phyloP scores from a whole-genome alignment of 1,139 yeast species.

The Candida dubliniensis region DNA sequence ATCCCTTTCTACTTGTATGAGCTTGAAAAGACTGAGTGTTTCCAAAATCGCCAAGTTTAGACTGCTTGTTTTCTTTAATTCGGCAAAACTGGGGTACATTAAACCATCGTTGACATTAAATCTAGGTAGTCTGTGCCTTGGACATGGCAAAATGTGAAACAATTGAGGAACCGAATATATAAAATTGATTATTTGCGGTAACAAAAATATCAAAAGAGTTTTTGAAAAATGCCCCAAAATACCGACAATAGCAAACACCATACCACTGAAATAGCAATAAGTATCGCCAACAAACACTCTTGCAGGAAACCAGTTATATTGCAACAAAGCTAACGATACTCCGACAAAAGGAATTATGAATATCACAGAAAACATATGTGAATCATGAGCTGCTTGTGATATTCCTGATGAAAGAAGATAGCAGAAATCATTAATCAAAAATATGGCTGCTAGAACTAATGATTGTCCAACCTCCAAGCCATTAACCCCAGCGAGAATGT shows the following conservation, averaged over 20 bases:
- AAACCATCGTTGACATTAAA: conserved; percentile 68
- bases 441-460: conserved; percentile 67
- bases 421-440: conserved; percentile 73
- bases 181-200: conserved; percentile 90
- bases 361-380: conserved; percentile 80
- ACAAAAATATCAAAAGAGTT: conserved; percentile 78
- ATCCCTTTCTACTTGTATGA: conserved; percentile 51
- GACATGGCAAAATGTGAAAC: conserved; percentile 85
- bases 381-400: conserved; percentile 66
- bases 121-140: conserved; percentile 88
- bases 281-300: conserved; percentile 96
- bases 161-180: conserved; percentile 88
- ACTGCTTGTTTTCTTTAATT: conserved; percentile 17
- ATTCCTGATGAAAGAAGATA: conserved; percentile 50
- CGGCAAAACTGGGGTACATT: conserved; percentile 64
- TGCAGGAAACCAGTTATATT: conserved; percentile 89
- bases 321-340: conserved; percentile 72
- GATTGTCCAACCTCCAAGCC: conserved; percentile 97
- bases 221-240: conserved; percentile 95
- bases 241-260: conserved; percentile 97
- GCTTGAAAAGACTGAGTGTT: conserved; percentile 41
- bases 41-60: conserved; percentile 29
- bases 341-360: conserved; percentile 85
- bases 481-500: conserved; percentile 92
- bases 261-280: conserved; percentile 95